Base-by-base conservation (phyloP, 2,329 filamentous ascomycete species). In the Hymenoscyphus scutula region DNA sequence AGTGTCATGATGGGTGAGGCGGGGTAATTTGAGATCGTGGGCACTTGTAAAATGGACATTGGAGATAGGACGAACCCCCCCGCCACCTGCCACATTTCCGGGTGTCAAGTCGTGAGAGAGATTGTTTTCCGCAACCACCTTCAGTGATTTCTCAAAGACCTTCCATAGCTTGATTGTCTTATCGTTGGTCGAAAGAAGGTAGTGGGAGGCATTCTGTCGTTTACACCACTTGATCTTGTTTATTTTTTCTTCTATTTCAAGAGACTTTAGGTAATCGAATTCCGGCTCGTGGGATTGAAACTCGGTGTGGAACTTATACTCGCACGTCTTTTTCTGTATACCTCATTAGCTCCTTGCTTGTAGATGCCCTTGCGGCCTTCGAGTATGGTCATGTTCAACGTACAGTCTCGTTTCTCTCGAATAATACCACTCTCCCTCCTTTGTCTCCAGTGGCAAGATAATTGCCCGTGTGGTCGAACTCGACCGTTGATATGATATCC, bases 131-230 rank as follows among this genome's bases (percentile, higher is more conserved):
- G 95, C 95, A 66, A 99, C 95, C 53, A 99, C 95, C 78, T 98
- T 98, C 74, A 99, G 84, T 60, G 94, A 98, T 82, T 99, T 99
- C 80, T 99, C 95, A 73, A 98, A 99, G 58, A 99, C 94, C 78
- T 99, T 99, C 95, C 95, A 99, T 70, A 99, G 83, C 82, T 99
- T 99, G 84, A 99, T 99, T 51, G 95, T 99, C 83, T 99, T 99
- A 82, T 99, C 95, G 76, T 99, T 99, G 72, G 95, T 99, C 53
- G 95, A 98, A 62, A 99, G 86, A 59, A 99, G 87, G 78, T 97
- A 99, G 80, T 99, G 95, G 61, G 95, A 98, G 65, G 94, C 91
- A 82, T 99, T 99, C 79, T 98, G 94, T 79, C 95, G 89, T 75
- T 90, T 89, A 78, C 95, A 99, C 95, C 95, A 99, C 79, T 98